Evolutionary conservation across 441 rosid genomes (phyloP).

Genomic region (Rhodomyrtus psidioides): DNA sequence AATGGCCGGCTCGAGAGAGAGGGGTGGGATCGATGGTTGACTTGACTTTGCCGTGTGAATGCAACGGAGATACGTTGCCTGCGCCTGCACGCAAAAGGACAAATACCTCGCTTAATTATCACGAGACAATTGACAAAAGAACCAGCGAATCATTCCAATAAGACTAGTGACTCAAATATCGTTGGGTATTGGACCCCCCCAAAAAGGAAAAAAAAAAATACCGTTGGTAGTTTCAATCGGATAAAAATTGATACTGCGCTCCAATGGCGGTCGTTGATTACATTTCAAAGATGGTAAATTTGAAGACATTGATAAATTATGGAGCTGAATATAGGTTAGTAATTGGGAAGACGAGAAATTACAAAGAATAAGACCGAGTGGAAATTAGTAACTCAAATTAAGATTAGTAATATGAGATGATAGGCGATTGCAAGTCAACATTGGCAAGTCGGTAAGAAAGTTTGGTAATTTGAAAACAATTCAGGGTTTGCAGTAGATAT

Average conservation of each 20-base stretch:
- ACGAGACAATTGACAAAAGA: too few species aligned
- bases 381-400: neutral
- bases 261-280: neutral
- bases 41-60: neutral
- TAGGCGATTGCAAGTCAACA: neutral
- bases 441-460: neutral
- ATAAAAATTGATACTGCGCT: neutral
- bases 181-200: too few species aligned
- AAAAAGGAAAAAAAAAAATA: too few species aligned
- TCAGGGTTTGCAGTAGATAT: accelerated
- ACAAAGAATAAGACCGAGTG: neutral
- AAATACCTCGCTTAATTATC: too few species aligned
- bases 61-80: neutral
- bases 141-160: too few species aligned
- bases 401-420: neutral
- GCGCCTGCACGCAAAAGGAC: too few species aligned
- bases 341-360: neutral
- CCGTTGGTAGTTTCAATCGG: too few species aligned
- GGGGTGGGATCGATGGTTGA: neutral
- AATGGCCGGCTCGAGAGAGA: neutral
- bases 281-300: neutral
- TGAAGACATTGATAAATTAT: accelerated
- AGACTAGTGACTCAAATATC: too few species aligned
- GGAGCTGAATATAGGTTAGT: neutral
- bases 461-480: neutral